Evolutionary conservation across 2,329 filamentous ascomycete genomes (phyloP), one percentile per base, ranked within the genome.

Genomic region (Lachnellula occidentalis): DNA sequence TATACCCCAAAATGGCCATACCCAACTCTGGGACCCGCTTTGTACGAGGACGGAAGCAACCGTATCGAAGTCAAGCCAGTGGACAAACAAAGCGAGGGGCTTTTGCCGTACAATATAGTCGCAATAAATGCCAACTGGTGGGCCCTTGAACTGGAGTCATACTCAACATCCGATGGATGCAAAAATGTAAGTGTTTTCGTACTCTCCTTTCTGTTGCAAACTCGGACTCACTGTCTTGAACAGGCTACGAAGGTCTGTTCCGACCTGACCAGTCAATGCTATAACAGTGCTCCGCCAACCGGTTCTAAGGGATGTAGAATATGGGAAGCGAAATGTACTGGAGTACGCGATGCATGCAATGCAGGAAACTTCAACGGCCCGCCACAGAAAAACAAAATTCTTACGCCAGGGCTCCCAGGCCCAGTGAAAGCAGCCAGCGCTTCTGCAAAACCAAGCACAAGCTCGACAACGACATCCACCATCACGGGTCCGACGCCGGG

Each of bases 121-220:
- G 65, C 85, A 56, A 81, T 82, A 65, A 88, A 88, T 66, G 86
- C 74, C 55, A 89, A 90, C 72, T 90, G 86, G 86, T 88, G 84
- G 70, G 85, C 78, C 50, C 73, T 77, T 56, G 78, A 87, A 64
- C 75, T 89, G 1, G 68, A 78, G 0, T 63, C 70, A 8, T 89
- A 86, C 71, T 72, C 71, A 4, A 72, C 73, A 45, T 75, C 83
- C 65, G 66, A 66, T 1, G 77, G 77, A 14, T 90, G 87, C 74
- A 88, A 82, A 81, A 74, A 59, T 51, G 72, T 73, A 66, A 60
- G 67, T 66, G 15, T 15, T 17, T 12, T 3, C 27, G 27, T 31
- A 31, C 27, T 41, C 19, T 14, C n/a, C 3, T 45, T 36, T 43
- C 12, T 51, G 8, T 37, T 15, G 8, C 5, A 36, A 22, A 22